These are phyloP conservation scores for Botrytis squamosa DNA, from an alignment of 2,329 filamentous ascomycete species.

Conservation along the genomic window DNA sequence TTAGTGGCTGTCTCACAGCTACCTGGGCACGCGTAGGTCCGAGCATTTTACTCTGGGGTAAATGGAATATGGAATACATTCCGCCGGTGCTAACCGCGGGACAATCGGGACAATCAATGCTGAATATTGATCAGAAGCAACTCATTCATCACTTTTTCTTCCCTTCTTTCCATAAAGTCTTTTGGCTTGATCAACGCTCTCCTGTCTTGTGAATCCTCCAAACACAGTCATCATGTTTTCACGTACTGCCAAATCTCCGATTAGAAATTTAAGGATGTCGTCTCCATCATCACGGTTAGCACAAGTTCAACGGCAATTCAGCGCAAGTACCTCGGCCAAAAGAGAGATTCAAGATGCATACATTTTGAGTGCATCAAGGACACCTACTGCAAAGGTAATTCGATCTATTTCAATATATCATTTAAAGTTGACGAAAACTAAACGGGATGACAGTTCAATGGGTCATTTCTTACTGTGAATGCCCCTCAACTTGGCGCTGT, in stretches of 20 bases:
- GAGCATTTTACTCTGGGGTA: constrained; percentile 5
- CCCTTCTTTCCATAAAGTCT: background rate
- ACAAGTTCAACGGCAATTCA: constrained; percentile 52
- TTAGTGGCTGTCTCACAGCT: background rate
- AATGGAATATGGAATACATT: constrained; percentile 6
- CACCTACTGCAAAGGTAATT: constrained; percentile 79
- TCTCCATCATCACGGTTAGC: constrained; percentile 41
- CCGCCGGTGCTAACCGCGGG: constrained; percentile 18
- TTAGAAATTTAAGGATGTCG: constrained; percentile 28
- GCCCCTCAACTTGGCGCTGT: constrained; percentile 86
- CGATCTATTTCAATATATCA: constrained; percentile 40
- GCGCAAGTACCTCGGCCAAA: constrained; percentile 46
- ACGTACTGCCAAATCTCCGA: constrained; percentile 33
- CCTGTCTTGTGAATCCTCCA: background rate
- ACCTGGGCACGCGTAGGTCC: background rate
- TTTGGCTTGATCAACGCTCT: background rate
- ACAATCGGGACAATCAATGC: constrained; percentile 1
- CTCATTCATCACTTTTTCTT: background rate
- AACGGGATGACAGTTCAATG: constrained; percentile 73
- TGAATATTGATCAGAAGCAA: background rate
- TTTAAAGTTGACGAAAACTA: background rate
- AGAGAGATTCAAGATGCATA: constrained; percentile 87
- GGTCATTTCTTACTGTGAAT: constrained; percentile 77
- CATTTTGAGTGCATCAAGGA: constrained; percentile 86
- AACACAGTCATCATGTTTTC: constrained; percentile 36